These are phyloP conservation scores for Lachancea kluyveri DNA, from an alignment of 805 yeast species.

Conservation along the genomic window DNA sequence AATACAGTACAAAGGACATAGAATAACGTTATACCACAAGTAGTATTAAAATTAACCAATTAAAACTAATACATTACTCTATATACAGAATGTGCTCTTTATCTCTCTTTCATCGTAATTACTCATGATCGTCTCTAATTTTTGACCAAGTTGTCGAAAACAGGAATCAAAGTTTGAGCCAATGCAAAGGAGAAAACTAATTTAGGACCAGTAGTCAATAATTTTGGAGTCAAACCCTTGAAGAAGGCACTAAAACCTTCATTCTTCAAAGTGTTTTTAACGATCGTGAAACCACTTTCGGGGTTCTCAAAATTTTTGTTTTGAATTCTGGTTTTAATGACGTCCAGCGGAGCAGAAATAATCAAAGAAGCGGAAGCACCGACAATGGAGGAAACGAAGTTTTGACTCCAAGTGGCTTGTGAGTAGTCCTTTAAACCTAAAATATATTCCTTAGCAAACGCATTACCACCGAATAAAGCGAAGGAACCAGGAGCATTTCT, in stretches of 20 bases:
- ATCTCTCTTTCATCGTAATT: too few species aligned
- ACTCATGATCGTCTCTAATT: too few species aligned
- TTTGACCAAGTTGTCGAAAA: conserved; percentile 70
- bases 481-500: conserved; percentile 99
- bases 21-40: too few species aligned
- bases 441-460: conserved; percentile 95
- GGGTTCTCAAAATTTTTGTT: conserved; percentile 94
- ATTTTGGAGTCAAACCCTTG: conserved; percentile 94
- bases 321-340: conserved; percentile 97
- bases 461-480: conserved; percentile 96
- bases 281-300: conserved; percentile 85
- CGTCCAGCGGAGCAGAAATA: conserved; percentile 96
- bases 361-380: conserved; percentile 97
- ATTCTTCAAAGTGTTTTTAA: conserved; percentile 86
- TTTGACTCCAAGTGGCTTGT: conserved; percentile 90
- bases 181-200: conserved; percentile 96
- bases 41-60: too few species aligned
- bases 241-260: conserved; percentile 90
- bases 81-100: too few species aligned
- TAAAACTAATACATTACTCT: too few species aligned
- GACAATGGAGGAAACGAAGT: conserved; percentile 87
- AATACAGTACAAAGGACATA: too few species aligned
- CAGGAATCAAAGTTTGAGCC: conserved; percentile 96
- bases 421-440: conserved; percentile 82
- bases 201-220: conserved; percentile 97